Percentiles rank a stretch among this genome's conserved stretches.
Conservation (phyloP, 148 eudicot genomes). For the Talinum fruticosum region DNA sequence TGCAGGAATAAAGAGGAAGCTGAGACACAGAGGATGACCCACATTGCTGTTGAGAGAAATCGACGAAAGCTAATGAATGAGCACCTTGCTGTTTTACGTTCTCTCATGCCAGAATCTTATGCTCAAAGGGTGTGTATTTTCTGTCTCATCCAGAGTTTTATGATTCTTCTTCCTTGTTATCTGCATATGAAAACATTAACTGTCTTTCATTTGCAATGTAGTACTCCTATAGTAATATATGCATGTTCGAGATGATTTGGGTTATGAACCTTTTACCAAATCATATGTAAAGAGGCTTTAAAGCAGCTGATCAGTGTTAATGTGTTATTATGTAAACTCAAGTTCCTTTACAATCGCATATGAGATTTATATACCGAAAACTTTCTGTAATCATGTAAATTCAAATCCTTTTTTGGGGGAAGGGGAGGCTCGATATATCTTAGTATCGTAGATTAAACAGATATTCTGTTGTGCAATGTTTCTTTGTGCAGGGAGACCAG, state of each 20-base stretch:
- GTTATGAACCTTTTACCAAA: neutral
- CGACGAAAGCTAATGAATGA: conserved; percentile 93
- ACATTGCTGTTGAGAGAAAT: conserved; percentile 90
- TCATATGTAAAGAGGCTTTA: neutral
- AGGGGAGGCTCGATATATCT: neutral
- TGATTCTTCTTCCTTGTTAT: too few relatives aligned
- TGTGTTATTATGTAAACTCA: too few relatives aligned
- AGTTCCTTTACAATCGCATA: too few relatives aligned
- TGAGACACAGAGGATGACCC: conserved; percentile 86
- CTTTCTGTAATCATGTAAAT: neutral
- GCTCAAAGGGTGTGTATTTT: conserved; percentile 57
- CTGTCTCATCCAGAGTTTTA: neutral
- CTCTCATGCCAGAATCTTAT: conserved; percentile 90
- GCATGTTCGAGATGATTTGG: neutral
- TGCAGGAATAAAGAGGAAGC: conserved; percentile 90
- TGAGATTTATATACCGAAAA: neutral
- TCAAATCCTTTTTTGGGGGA: too few relatives aligned
- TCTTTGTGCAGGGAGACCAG: conserved; percentile 71
- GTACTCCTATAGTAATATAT: too few relatives aligned
- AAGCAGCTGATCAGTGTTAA: neutral
- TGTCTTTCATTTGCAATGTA: too few relatives aligned
- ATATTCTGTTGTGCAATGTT: neutral
- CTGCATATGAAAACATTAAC: neutral
- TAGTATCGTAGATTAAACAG: too few relatives aligned
- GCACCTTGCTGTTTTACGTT: conserved; percentile 70